phyloP scores from a whole-genome alignment of 768 basidiomycete species.

The Baorangia bicolor region DNA sequence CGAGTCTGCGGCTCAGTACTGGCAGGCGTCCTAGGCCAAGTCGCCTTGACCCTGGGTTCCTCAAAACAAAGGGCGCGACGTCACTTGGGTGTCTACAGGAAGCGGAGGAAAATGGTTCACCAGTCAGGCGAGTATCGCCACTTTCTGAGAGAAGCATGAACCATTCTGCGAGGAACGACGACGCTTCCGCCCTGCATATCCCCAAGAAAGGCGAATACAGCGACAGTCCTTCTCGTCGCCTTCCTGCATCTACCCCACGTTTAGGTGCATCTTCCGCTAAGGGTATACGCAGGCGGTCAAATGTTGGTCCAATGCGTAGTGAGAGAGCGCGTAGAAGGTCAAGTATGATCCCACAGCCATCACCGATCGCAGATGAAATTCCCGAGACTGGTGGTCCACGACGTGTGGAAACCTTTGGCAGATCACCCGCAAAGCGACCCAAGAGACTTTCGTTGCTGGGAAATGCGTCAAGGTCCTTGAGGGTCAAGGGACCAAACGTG shows the following conservation, averaged over 20 bases:
- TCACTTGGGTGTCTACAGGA: conserved; percentile 66
- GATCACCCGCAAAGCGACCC: conserved; percentile 59
- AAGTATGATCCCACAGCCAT: conserved; percentile 75
- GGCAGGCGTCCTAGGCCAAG: conserved; percentile 56
- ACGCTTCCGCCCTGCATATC: conserved; percentile 24
- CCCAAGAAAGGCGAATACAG: conserved; percentile 37
- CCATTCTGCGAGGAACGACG: conserved; percentile 31
- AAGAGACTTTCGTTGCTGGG: conserved; percentile 58
- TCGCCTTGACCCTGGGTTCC: conserved; percentile 68
- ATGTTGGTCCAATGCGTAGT: conserved; percentile 69
- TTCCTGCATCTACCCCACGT: conserved; percentile 45
- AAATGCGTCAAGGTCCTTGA: conserved; percentile 35
- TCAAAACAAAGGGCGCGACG: conserved; percentile 50
- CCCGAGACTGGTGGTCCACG: conserved; percentile 35
- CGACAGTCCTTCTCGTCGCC: conserved; percentile 50
- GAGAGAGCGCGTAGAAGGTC: conserved; percentile 76
- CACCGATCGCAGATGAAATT: conserved; percentile 42
- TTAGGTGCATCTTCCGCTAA: conserved; percentile 36
- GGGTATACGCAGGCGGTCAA: conserved; percentile 59
- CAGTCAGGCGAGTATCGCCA: conserved; percentile 34
- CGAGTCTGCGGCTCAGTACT: conserved; percentile 13
- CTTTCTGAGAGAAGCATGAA: conserved; percentile 73
- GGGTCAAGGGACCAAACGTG: conserved; percentile 32
- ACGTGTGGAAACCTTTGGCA: conserved; percentile 40
- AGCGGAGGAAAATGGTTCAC: conserved; percentile 60